phyloP scores from a whole-genome alignment of 2,329 filamentous ascomycete genomes.

The Cladobotryum protrusum region DNA sequence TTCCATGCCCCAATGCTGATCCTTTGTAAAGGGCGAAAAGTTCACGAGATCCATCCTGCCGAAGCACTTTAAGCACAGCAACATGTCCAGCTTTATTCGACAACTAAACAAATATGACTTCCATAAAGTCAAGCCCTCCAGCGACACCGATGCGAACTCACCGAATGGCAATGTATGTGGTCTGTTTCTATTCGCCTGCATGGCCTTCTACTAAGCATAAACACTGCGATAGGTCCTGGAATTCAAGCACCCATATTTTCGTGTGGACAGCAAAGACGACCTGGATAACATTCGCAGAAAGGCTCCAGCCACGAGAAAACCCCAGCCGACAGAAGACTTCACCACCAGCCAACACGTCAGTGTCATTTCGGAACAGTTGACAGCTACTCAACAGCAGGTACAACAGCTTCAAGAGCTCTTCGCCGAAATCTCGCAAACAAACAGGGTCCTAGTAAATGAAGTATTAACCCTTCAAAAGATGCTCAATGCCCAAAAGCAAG shows the following conservation, averaged over 20 bases:
- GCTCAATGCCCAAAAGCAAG: slow-evolving; percentile 51
- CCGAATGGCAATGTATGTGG: slow-evolving; percentile 32
- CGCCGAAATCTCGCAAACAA: slow-evolving; percentile 64
- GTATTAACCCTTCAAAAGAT: slow-evolving; percentile 56
- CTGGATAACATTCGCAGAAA: slow-evolving; percentile 95
- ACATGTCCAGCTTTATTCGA: slow-evolving; percentile 93
- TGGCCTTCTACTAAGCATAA: neutral
- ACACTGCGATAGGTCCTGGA: slow-evolving; percentile 50
- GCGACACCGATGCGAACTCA: slow-evolving; percentile 28
- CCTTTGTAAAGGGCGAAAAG: slow-evolving; percentile 73
- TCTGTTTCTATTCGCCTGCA: slow-evolving; percentile 3
- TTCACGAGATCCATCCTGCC: slow-evolving; percentile 96
- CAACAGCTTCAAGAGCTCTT: slow-evolving; percentile 81
- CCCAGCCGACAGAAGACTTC: slow-evolving; percentile 60
- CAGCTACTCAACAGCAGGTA: slow-evolving; percentile 87
- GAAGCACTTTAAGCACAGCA: slow-evolving; percentile 98
- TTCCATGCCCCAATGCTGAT: slow-evolving; percentile 6
- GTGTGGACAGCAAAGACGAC: slow-evolving; percentile 90
- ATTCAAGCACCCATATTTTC: slow-evolving; percentile 96
- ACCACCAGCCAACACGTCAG: slow-evolving; percentile 83
- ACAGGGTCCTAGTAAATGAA: slow-evolving; percentile 56
- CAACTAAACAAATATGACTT: slow-evolving; percentile 98
- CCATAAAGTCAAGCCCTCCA: slow-evolving; percentile 74
- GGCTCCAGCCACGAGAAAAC: slow-evolving; percentile 82
- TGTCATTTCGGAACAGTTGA: slow-evolving; percentile 78